Evolutionary conservation across 192 early-diverging fungal species (phyloP).

Genomic region (Mortierella hygrophila): DNA sequence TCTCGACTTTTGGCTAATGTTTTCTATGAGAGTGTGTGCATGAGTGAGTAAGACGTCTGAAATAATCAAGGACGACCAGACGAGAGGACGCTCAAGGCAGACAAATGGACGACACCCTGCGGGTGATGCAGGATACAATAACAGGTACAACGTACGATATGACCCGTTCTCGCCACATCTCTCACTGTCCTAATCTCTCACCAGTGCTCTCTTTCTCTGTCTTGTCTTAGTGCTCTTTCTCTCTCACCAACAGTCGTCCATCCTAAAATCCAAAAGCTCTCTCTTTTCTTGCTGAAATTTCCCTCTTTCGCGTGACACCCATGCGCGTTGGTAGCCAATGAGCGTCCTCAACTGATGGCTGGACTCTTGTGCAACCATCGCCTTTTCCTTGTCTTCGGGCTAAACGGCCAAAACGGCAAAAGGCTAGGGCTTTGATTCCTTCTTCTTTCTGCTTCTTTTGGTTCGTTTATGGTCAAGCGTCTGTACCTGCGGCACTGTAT

Average conservation of each 20-base stretch:
- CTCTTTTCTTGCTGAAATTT: neutral
- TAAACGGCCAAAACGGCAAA: neutral
- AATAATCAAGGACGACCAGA: neutral
- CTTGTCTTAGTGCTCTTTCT: neutral
- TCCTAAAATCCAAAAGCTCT: too few species aligned
- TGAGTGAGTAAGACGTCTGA: neutral
- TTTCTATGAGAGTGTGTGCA: neutral
- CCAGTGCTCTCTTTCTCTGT: neutral
- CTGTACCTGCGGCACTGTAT: neutral
- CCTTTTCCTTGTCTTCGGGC: neutral
- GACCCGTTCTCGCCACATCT: neutral
- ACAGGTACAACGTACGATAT: neutral
- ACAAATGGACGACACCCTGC: too few species aligned
- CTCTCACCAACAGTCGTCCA: too few species aligned
- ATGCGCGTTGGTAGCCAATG: constrained; percentile 6
- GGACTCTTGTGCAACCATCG: neutral
- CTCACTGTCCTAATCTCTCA: neutral
- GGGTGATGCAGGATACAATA: neutral
- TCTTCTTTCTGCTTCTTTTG: neutral
- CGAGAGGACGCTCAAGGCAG: neutral
- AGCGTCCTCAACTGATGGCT: neutral
- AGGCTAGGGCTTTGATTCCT: neutral
- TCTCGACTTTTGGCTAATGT: neutral
- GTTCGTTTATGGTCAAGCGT: neutral
- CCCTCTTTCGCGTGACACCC: constrained; percentile 4